Base-by-base conservation (phyloP, 768 basidiomycete genomes). In the Phylloporus sp. region DNA sequence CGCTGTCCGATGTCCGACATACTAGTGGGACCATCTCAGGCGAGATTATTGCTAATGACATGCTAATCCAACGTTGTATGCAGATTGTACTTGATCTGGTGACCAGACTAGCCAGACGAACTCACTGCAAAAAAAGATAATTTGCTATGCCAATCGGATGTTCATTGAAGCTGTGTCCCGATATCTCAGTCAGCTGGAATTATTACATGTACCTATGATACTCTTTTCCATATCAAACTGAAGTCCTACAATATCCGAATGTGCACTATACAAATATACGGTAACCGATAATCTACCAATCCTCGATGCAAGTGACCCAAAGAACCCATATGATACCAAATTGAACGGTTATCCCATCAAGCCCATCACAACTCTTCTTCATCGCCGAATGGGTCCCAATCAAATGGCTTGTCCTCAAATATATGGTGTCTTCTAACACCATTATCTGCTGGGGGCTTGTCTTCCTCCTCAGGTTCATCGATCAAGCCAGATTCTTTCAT, bases 371-470 rank as follows among this genome's bases (percentile, higher is more conserved):
- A 9, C 11, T 69, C 67, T 2, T 5, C 50, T 39, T 69, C 67
- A 34, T 69, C 63, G 3, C 54, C 58, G 6, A 67, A 67, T 15
- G 67, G 66, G 29, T 67, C 65, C 66, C 62, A 67, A 42, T 67
- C 66, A 15, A 59, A 60, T 1, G 67, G 65, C 35, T 67, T 69
- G 47, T 67, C 66, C 43, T 53, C 51, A 13, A 56, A 56, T 42
- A 66, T 66, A 23, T 51, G 64, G 23, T 69, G 58, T 24, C 55
- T 52, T 29, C 57, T 56, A 6, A 38, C 46, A 6, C 18, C 52
- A 9, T 43, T 39, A 10, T 48, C 50, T 5, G 6, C 41, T 2
- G 28, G 44, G 28, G 59, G 62, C 20, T 68, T 46, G 22, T 69
- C 65, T 22, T 45, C 57, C 20, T 67, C 63, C 28, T 68, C 41